Conservation (phyloP, 176 grass and related monocot species). For the Avena insularis region DNA sequence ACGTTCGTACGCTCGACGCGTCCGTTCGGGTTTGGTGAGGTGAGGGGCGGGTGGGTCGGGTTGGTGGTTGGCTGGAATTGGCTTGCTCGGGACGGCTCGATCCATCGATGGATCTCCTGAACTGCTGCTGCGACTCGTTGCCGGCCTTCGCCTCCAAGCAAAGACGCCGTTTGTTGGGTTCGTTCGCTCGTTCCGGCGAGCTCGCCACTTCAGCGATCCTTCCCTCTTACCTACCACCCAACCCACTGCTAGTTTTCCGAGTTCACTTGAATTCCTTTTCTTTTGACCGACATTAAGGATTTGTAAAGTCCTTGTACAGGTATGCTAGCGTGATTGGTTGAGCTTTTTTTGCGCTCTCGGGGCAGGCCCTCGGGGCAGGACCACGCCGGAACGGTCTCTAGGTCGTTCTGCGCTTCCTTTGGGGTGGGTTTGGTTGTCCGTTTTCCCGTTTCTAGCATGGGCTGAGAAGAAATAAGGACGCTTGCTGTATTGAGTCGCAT, state of each 20-base stretch:
- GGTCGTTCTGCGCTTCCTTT: too few relatives aligned
- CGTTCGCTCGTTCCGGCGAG: neutral
- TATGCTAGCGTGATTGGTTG: too few relatives aligned
- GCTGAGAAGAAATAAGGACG: too few relatives aligned
- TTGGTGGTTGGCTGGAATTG: constrained; percentile 46
- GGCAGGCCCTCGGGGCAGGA: too few relatives aligned
- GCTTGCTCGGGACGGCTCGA: constrained; percentile 48
- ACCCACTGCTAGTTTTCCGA: neutral
- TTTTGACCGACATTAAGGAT: too few relatives aligned
- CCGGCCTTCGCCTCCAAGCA: constrained; percentile 64
- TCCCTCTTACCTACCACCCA: neutral
- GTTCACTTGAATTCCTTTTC: neutral
- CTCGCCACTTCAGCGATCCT: neutral
- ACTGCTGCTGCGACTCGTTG: constrained; percentile 13
- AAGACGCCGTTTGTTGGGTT: constrained; percentile 4
- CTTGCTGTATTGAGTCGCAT: too few relatives aligned
- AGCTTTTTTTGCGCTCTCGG: too few relatives aligned
- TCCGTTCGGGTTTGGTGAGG: constrained; percentile 28
- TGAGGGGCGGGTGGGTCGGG: constrained; percentile 19
- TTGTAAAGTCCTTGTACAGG: too few relatives aligned
- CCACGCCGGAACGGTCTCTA: too few relatives aligned
- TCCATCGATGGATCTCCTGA: neutral
- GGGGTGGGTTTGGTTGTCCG: too few relatives aligned
- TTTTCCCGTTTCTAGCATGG: too few relatives aligned
- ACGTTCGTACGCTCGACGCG: constrained; percentile 7